These are phyloP conservation scores for Boletus fagicola DNA, from an alignment of 768 basidiomycete species.

Conservation along the genomic window DNA sequence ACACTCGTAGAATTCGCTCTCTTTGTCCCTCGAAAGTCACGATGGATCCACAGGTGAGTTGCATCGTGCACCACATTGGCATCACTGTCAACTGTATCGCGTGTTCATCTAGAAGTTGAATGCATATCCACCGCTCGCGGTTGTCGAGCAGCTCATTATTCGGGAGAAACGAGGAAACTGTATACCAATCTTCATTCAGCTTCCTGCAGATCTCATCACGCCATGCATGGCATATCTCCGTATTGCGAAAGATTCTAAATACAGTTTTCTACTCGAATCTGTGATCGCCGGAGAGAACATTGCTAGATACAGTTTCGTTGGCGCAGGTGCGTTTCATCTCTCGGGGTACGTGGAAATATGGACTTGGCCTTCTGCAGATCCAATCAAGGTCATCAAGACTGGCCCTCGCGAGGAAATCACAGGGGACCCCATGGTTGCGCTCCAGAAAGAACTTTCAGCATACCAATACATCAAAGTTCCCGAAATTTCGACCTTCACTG, in stretches of 20 bases:
- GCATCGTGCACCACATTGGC: background rate
- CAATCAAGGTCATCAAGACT: constrained; percentile 86
- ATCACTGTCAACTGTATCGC: constrained; percentile 59
- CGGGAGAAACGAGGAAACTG: constrained; percentile 87
- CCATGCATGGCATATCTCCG: constrained; percentile 96
- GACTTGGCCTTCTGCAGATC: constrained; percentile 53
- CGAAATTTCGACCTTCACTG: constrained; percentile 91
- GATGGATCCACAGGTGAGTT: constrained; percentile 53
- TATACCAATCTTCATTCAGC: constrained; percentile 86
- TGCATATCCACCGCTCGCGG: constrained; percentile 68
- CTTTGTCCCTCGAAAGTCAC: background rate
- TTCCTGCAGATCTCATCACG: constrained; percentile 94
- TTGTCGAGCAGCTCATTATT: constrained; percentile 73
- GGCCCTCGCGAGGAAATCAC: constrained; percentile 78
- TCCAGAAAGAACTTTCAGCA: constrained; percentile 82
- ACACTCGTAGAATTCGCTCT: background rate
- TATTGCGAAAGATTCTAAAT: constrained; percentile 86
- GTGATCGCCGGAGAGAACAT: constrained; percentile 88
- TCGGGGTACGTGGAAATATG: background rate
- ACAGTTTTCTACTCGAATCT: constrained; percentile 94
- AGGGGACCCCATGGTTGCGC: constrained; percentile 82
- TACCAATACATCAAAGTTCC: constrained; percentile 92
- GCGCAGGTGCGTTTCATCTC: constrained; percentile 65
- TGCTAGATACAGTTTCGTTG: constrained; percentile 94
- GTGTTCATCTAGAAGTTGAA: constrained; percentile 52